These are phyloP conservation scores for Alternaria viburni DNA, from an alignment of 2,329 filamentous ascomycete genomes.

Conservation along the genomic window DNA sequence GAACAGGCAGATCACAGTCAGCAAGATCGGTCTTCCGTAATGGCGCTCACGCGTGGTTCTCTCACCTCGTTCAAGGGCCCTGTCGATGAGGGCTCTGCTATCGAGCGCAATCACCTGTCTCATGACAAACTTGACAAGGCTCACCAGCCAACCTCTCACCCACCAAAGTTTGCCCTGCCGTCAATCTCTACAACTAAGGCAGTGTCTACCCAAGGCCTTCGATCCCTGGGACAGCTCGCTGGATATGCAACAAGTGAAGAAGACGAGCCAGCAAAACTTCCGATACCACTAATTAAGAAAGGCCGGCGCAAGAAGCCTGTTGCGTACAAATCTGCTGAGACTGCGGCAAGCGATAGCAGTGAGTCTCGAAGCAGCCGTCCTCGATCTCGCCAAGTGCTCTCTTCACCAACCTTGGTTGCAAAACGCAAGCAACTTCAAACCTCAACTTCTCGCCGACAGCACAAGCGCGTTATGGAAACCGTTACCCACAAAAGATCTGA, in stretches of 20 bases:
- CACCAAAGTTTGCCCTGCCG: neutral
- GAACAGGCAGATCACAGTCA: neutral
- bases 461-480: neutral
- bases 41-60: neutral
- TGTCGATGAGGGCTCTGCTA: neutral
- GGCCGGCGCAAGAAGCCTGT: neutral
- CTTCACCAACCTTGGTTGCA: neutral
- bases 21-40: neutral
- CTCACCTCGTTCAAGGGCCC: neutral
- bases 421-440: neutral
- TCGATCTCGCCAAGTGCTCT: neutral
- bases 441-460: neutral
- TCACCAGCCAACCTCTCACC: neutral
- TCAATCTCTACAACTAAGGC: neutral
- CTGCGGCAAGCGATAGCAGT: neutral
- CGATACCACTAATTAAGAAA: neutral
- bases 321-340: neutral
- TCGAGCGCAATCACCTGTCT: neutral
- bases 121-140: neutral
- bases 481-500: neutral
- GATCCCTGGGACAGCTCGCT: neutral
- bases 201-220: neutral
- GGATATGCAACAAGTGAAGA: neutral
- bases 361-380: neutral
- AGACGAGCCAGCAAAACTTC: neutral